Evolutionary conservation across 805 yeast genomes (phyloP), one percentile per base, ranked within the genome.

Genomic region (Kazachstania viticola): DNA sequence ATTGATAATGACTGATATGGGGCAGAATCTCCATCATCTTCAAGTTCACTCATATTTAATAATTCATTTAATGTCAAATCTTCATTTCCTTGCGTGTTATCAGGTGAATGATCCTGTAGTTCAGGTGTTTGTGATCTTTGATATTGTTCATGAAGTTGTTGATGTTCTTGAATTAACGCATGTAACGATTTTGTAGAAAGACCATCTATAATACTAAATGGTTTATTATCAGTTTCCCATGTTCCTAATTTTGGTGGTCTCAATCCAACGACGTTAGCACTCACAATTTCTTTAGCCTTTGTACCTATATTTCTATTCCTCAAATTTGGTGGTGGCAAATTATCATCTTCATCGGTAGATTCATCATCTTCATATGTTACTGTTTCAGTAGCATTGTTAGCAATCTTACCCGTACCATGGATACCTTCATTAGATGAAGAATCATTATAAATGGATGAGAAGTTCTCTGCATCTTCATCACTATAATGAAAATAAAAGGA

Each of bases 171-270:
- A 21, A 52, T 44, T 26, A 67, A 62, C 4, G 80, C 79, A 40
- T 73, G 61, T 40, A 88, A 61, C 2, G 94, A 79, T 34, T 95
- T 68, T 0, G 97, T 91, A 0, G 94, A 77, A 19, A 83, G 67
- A 4, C 98, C 98, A 54, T 88, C 97, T 48, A 88, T 88, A 36
- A 88, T 84, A 15, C 95, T 93, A 55, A 81, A 84, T 1, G 95
- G 95, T 46, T 83, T 77, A 31, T 72, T 72, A 31, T 78, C 72
- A 5, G 93, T 78, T 22, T 79, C 75, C 93, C 96, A 88, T 3
- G 94, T 79, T 0, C 96, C 97, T 36, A 88, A 63, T 17, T 82
- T 71, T 2, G 98, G 98, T 4, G 97, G 96, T 33, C 94, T 63
- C 39, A 84, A 74, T 32, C 87, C 84, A 16, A 82, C 79, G 5